A percentile compares a stretch with the other conserved stretches of the same genome.
These are phyloP conservation scores for Kwoniella dendrophila DNA, from an alignment of 768 basidiomycete genomes.

Conservation along the genomic window DNA sequence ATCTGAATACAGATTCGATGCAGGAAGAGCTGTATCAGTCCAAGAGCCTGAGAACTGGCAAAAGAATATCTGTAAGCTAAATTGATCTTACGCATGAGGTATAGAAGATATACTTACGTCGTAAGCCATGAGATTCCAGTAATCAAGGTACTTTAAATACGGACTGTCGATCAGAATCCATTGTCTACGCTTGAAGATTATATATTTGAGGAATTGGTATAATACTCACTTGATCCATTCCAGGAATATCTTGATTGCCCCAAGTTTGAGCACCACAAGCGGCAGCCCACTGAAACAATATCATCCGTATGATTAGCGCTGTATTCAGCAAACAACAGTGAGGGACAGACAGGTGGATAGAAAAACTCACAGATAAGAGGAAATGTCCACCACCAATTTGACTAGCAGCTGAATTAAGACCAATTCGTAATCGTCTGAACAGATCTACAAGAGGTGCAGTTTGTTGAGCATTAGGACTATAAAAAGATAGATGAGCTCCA, in stretches of 20 bases:
- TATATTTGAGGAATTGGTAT: not conserved
- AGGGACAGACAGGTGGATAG: too few relatives aligned
- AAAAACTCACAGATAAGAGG: constrained; percentile 15
- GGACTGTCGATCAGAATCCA: not conserved
- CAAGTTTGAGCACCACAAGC: constrained; percentile 89
- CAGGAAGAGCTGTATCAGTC: constrained; percentile 9
- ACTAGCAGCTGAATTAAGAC: constrained; percentile 2
- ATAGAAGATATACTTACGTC: constrained; percentile 6
- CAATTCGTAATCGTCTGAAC: not conserved
- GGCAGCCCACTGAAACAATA: constrained; percentile 74
- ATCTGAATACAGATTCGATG: constrained; percentile 17
- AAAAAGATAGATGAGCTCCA: not conserved
- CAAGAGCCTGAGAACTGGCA: constrained; percentile 17
- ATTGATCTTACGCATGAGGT: constrained; percentile 2
- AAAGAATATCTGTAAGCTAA: not conserved
- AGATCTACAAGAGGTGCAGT: constrained; percentile 7
- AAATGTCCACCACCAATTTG: constrained; percentile 4
- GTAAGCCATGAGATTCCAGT: constrained; percentile 93
- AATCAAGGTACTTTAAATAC: constrained; percentile 66
- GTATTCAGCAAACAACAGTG: not conserved
- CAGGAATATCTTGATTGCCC: constrained; percentile 70
- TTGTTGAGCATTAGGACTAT: not conserved
- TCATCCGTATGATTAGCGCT: not conserved
- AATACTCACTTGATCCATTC: constrained; percentile 72
- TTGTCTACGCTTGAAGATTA: not conserved